Base-by-base conservation (phyloP, 2,329 filamentous ascomycete species). In the Fusarium tuaranense region DNA sequence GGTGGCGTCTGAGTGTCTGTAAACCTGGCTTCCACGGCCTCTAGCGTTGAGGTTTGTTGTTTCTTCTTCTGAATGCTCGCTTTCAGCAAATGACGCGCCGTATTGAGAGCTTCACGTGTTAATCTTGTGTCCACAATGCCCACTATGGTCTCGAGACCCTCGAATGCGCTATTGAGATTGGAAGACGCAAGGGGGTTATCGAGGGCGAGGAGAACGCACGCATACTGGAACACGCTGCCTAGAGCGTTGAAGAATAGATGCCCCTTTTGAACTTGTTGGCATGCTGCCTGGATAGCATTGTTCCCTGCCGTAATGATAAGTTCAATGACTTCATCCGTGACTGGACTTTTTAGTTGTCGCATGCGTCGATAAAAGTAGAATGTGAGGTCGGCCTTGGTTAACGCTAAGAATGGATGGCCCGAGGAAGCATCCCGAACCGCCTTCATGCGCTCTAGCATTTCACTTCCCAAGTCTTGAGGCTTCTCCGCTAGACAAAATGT, bases 281-380 rank as follows among this genome's bases (percentile, higher is more conserved):
- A 61, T 48, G 71, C 73, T 18, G 74, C 71, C 22, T 67, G 59
- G 5, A 75, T 41, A 39, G 75, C 74, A 9, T 66, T 68, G 39
- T 71, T 75, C 14, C 75, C 75, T 41, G 27, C 66, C 10, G 65
- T 55, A 44, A 75, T 69, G 53, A 77, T 55, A 38, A 76, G 34
- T 27, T 69, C 41, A 18, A 72, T 67, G 13, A 65, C 69, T 10
- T 76, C 74, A 67, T 74, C 68, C 4, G 70, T 57, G 44, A 71
- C 63, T 7, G 64, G 64, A n/a, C 44, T 25, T 63, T 71, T 75
- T 32, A 76, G 69, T 63, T 76, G 76, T 58, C 75, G 75, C 16
- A 78, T 69, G 38, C 74, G 74, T 58, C 76, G 71, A 51, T 78
- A 78, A 63, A 78, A 74, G 71, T 74, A 78, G 57, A 78, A 78